Evolutionary conservation across 352 stramenopile genomes (phyloP).

Genomic region (Phytophthora hybrid): DNA sequence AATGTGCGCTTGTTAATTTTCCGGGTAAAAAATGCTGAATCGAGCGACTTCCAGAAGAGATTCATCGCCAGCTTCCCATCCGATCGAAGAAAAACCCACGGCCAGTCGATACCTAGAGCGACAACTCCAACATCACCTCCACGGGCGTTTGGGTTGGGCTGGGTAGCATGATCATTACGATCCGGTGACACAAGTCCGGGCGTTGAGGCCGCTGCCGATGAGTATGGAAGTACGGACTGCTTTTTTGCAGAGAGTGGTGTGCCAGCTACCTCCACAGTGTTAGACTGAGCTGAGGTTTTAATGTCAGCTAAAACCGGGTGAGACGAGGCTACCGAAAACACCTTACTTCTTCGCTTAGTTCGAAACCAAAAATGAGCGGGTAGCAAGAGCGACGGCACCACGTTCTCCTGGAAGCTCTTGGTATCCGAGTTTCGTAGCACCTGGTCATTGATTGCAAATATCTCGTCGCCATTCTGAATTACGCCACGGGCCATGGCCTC

Average conservation of each 20-base stretch:
- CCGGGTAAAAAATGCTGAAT: constrained; percentile 66
- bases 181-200: not conserved
- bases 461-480: constrained; percentile 66
- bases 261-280: not conserved
- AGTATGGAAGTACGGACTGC: not conserved
- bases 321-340: not conserved
- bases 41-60: constrained; percentile 80
- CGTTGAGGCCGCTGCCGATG: not conserved
- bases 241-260: constrained; percentile 2
- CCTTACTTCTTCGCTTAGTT: constrained; percentile 45
- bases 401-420: constrained; percentile 38
- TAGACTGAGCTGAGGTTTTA: not conserved
- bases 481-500: constrained; percentile 60
- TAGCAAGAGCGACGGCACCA: constrained; percentile 46
- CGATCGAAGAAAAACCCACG: constrained; percentile 81
- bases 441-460: constrained; percentile 71
- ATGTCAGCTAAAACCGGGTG: not conserved
- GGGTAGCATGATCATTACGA: not conserved
- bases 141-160: constrained; percentile 1
- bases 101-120: constrained; percentile 68
- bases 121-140: constrained; percentile 18
- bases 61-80: constrained; percentile 89
- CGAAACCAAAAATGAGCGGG: constrained; percentile 70
- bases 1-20: constrained; percentile 59
- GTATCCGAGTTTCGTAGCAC: constrained; percentile 45